Percentiles rank a stretch among this genome's conserved stretches.
These are phyloP conservation scores for Blastobotrys peoriensis DNA, from an alignment of 805 yeast species.

Conservation along the genomic window DNA sequence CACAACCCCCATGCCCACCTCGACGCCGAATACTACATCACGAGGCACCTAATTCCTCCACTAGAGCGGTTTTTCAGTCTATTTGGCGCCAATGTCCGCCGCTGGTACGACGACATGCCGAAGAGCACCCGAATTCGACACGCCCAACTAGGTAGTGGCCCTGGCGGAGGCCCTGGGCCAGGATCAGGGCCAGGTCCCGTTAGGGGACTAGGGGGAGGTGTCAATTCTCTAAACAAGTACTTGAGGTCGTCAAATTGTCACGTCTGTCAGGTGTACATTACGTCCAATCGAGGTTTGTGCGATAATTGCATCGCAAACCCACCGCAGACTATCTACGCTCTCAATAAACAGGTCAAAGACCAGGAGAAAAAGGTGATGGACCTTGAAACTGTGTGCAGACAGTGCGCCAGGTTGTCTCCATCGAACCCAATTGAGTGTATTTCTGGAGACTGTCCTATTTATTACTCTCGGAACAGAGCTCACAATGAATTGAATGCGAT, in stretches of 20 bases:
- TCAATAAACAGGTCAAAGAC: constrained; percentile 14
- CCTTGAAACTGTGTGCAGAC: constrained; percentile 24
- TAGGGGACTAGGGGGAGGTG: too few relatives aligned
- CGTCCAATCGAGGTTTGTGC: constrained; percentile 9
- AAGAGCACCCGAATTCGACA: constrained; percentile 18
- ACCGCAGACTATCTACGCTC: constrained; percentile 10
- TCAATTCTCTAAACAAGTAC: constrained; percentile 13
- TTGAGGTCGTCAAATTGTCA: constrained; percentile 17
- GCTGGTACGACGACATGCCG: constrained; percentile 75
- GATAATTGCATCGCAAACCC: constrained; percentile 16
- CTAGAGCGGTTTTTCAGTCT: constrained; percentile 75
- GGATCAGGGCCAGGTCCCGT: too few relatives aligned
- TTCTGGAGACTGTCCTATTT: constrained; percentile 62
- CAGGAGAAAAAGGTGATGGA: constrained; percentile 17
- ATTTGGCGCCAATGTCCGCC: constrained; percentile 70
- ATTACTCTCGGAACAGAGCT: constrained; percentile 46
- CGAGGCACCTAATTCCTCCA: constrained; percentile 82
- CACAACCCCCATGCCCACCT: constrained; percentile 37
- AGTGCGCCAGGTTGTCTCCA: constrained; percentile 28
- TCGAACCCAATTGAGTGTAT: constrained; percentile 39
- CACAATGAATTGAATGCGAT: constrained; percentile 24
- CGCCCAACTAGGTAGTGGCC: not conserved
- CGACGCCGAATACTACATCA: constrained; percentile 82
- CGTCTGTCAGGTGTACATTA: constrained; percentile 10
- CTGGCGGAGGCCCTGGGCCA: too few relatives aligned